phyloP scores from a whole-genome alignment of 1,284 basidiomycete genomes.

The Takashimella tepidaria region DNA sequence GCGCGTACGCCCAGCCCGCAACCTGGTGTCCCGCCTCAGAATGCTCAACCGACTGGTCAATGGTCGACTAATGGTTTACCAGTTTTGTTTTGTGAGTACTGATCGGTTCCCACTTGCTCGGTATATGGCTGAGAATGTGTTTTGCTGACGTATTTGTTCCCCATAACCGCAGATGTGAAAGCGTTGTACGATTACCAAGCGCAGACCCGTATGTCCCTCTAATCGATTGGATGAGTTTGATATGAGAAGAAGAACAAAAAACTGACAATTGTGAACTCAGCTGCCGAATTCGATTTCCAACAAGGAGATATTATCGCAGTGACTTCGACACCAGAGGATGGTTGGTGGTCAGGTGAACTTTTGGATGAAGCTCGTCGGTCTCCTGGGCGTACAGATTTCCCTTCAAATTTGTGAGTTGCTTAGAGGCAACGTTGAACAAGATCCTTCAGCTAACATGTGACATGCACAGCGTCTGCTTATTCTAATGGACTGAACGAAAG shows the following conservation, averaged over 20 bases:
- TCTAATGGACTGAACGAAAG: no score
- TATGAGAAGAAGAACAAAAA: no score
- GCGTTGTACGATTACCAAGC: conserved; percentile 89
- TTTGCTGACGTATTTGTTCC: no score
- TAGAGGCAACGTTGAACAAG: neutral
- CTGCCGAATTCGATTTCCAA: conserved; percentile 71
- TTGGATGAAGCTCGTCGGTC: conserved; percentile 76
- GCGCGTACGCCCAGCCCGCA: conserved; percentile 31
- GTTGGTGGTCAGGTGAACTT: conserved; percentile 77
- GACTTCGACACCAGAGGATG: conserved; percentile 83
- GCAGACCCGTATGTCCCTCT: no score
- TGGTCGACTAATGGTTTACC: conserved; percentile 44
- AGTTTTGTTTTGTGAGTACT: conserved; percentile 45
- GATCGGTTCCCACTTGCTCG: neutral
- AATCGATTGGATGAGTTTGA: no score
- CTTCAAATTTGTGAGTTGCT: conserved; percentile 73
- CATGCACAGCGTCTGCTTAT: neutral
- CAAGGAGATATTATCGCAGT: conserved; percentile 88
- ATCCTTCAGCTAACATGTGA: neutral
- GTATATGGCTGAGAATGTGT: neutral
- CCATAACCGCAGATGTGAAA: conserved; percentile 58
- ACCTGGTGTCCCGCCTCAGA: conserved; percentile 35
- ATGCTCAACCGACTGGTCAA: conserved; percentile 45
- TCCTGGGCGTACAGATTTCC: conserved; percentile 78
- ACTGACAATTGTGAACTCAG: no score